phyloP scores from a whole-genome alignment of 331 rosid genomes.

The Phaseolus coccineus region DNA sequence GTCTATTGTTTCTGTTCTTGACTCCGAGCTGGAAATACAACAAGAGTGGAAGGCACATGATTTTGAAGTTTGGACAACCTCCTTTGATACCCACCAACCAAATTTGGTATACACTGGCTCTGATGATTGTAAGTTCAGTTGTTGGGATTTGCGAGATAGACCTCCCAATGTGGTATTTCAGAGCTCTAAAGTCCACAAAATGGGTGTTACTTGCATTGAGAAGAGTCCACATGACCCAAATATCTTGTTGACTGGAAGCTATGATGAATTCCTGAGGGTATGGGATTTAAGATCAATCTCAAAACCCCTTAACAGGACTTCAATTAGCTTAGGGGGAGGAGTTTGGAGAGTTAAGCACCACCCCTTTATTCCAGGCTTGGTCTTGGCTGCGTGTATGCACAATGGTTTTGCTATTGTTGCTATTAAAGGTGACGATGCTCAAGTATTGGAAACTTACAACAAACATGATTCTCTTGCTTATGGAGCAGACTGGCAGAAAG shows the following conservation, averaged over 20 bases:
- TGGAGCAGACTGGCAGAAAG: conserved; percentile 62
- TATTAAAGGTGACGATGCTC: conserved; percentile 49
- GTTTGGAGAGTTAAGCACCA: conserved; percentile 93
- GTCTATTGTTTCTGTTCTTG: conserved; percentile 65
- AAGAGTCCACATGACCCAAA: conserved; percentile 70
- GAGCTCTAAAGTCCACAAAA: conserved; percentile 74
- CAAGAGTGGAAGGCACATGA: conserved; percentile 89
- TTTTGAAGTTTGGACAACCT: conserved; percentile 89
- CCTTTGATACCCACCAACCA: conserved; percentile 80
- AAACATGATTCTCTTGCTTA: conserved; percentile 88
- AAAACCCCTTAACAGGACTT: conserved; percentile 70
- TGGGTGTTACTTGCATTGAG: conserved; percentile 88
- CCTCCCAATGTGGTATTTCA: conserved; percentile 71
- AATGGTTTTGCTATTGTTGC: conserved; percentile 85
- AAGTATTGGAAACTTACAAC: conserved; percentile 75
- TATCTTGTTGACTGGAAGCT: conserved; percentile 74
- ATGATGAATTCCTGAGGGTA: conserved; percentile 77
- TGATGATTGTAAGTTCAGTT: conserved; percentile 82
- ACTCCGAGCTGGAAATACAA: conserved; percentile 65
- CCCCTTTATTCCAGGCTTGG: conserved; percentile 62
- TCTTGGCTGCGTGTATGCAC: conserved; percentile 95
- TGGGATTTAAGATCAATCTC: conserved; percentile 89
- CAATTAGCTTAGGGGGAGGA: conserved; percentile 84
- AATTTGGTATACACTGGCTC: conserved; percentile 84
- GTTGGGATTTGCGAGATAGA: conserved; percentile 82